Percentiles rank a stretch among this genome's conserved stretches.
Conservation (phyloP, 805 yeast genomes). For the Wickerhamomyces rabaulensis region DNA sequence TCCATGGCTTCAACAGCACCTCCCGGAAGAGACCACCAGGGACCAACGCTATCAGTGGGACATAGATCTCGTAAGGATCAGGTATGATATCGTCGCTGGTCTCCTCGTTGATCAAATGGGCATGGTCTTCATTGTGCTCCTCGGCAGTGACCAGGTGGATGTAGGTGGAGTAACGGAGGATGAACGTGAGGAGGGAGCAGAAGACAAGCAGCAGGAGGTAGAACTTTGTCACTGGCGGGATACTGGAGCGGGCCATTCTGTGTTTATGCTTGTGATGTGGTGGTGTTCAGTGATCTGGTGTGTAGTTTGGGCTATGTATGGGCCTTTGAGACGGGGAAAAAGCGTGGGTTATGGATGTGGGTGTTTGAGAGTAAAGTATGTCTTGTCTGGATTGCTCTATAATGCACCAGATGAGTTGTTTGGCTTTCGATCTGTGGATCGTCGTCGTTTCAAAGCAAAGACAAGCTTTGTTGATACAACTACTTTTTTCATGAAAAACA, state of each 20-base stretch:
- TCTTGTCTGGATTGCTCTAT: too few species aligned
- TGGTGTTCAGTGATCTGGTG: neutral
- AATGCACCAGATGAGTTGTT: too few species aligned
- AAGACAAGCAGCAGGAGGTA: slow-evolving; percentile 16
- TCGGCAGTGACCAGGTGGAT: slow-evolving; percentile 23
- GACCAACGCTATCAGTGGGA: slow-evolving; percentile 45
- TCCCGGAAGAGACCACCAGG: slow-evolving; percentile 33
- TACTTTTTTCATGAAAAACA: too few species aligned
- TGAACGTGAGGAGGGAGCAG: slow-evolving; percentile 24
- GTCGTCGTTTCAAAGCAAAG: too few species aligned
- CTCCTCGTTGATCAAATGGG: slow-evolving; percentile 14
- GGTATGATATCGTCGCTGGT: slow-evolving; percentile 20
- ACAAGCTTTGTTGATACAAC: too few species aligned
- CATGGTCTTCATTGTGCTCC: slow-evolving; percentile 18
- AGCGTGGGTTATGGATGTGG: too few species aligned
- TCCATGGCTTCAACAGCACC: slow-evolving; percentile 42
- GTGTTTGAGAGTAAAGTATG: too few species aligned
- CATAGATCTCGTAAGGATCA: slow-evolving; percentile 41
- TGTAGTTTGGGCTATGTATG: neutral
- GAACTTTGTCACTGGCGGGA: slow-evolving; percentile 30
- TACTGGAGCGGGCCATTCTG: slow-evolving; percentile 13
- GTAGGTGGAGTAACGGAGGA: slow-evolving; percentile 27
- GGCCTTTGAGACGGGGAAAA: neutral
- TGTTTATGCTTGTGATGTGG: neutral
- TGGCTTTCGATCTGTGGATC: too few species aligned